A percentile compares a stretch with the other conserved stretches of the same genome.
These are phyloP conservation scores for Termitomyces bulborhizus DNA, from an alignment of 768 basidiomycete genomes.

Conservation along the genomic window DNA sequence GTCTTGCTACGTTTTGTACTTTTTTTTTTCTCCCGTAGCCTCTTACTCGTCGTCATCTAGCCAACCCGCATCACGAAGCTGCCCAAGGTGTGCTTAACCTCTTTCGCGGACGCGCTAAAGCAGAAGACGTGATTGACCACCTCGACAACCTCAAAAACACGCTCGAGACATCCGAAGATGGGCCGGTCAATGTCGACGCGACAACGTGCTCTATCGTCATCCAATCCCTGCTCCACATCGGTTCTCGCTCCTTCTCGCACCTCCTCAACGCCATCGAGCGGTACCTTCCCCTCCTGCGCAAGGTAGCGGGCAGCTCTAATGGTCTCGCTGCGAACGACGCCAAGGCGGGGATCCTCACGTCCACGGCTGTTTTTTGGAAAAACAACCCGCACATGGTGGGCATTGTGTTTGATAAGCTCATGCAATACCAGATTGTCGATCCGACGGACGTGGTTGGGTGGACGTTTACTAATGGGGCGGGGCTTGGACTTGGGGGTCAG, in stretches of 20 bases:
- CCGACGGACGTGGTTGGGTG: slow-evolving; percentile 86
- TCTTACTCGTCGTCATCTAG: slow-evolving; percentile 30
- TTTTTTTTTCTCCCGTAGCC: neutral
- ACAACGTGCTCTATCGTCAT: slow-evolving; percentile 73
- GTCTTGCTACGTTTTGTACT: slow-evolving; percentile 13
- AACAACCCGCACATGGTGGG: slow-evolving; percentile 79
- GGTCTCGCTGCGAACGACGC: slow-evolving; percentile 33
- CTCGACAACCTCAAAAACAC: slow-evolving; percentile 65
- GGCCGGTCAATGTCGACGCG: slow-evolving; percentile 54
- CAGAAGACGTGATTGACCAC: slow-evolving; percentile 73
- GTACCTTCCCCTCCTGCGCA: slow-evolving; percentile 73
- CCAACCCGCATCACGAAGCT: slow-evolving; percentile 71
- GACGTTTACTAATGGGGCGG: slow-evolving; percentile 59
- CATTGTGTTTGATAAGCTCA: slow-evolving; percentile 95
- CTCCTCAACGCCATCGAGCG: slow-evolving; percentile 96
- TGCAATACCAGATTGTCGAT: slow-evolving; percentile 98
- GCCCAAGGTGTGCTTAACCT: slow-evolving; percentile 74
- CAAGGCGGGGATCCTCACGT: slow-evolving; percentile 64
- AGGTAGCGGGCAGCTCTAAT: slow-evolving; percentile 34
- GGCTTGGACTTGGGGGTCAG: slow-evolving; percentile 16
- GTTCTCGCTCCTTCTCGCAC: slow-evolving; percentile 95
- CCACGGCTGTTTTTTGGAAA: slow-evolving; percentile 77
- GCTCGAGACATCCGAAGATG: slow-evolving; percentile 55
- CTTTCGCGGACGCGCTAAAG: slow-evolving; percentile 74
- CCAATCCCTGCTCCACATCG: slow-evolving; percentile 87